Evolutionary conservation across 2,329 filamentous ascomycete species (phyloP).

Genomic region (Peltaster fructicola): DNA sequence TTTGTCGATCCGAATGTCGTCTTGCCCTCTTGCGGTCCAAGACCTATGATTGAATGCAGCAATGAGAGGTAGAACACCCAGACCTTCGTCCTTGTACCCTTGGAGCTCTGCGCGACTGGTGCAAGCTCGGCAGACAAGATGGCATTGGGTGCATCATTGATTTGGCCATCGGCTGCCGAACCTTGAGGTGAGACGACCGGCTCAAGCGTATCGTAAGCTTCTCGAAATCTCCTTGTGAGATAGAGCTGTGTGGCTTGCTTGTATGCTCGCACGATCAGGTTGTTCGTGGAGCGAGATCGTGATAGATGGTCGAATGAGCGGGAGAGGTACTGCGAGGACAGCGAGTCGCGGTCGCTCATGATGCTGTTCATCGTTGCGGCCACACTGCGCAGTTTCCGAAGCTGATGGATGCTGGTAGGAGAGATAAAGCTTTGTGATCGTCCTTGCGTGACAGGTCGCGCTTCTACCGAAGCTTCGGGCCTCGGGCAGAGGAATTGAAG

Average conservation of each 20-base stretch:
- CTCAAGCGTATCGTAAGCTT: conserved; percentile 70
- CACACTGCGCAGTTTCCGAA: too few relatives aligned
- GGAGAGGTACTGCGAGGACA: too few relatives aligned
- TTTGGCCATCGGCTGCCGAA: conserved; percentile 12
- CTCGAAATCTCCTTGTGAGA: conserved; percentile 79
- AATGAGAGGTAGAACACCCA: conserved; percentile 96
- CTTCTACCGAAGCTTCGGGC: too few relatives aligned
- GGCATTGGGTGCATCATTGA: conserved; percentile 5
- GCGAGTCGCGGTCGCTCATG: too few relatives aligned
- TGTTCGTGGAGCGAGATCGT: conserved; percentile 46
- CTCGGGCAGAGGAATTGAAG: too few relatives aligned
- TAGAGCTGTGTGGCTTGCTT: conserved; percentile 88
- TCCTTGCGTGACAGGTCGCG: too few relatives aligned
- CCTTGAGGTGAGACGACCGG: conserved; percentile 53
- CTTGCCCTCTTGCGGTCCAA: conserved; percentile 82
- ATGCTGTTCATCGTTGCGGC: too few relatives aligned
- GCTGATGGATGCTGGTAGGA: too few relatives aligned
- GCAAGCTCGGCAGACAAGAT: conserved; percentile 29
- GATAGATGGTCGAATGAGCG: conserved; percentile 54
- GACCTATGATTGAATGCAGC: conserved; percentile 74
- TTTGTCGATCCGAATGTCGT: conserved; percentile 57
- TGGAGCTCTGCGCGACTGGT: conserved; percentile 62
- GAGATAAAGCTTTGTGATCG: too few relatives aligned
- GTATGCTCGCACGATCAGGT: conserved; percentile 77
- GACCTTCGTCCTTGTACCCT: conserved; percentile 76